Evolutionary conservation across 768 basidiomycete genomes (phyloP).

Genomic region (Lactifluus hygrophoroides): DNA sequence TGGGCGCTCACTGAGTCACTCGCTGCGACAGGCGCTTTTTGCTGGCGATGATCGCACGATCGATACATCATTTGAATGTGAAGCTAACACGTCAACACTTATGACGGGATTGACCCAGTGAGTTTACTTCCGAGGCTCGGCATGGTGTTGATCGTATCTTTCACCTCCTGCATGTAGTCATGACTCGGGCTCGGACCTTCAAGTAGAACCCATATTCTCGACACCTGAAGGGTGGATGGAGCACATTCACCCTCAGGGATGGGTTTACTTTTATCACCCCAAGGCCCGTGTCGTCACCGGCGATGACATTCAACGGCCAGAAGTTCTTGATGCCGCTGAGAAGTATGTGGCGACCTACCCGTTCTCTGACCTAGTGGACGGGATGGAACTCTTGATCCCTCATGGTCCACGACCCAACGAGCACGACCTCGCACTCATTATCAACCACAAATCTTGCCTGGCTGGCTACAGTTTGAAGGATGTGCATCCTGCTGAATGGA

Average conservation of each 20-base stretch:
- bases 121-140: not conserved
- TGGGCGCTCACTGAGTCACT: not conserved
- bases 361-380: slow-evolving; percentile 28
- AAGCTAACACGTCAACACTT: too few relatives aligned
- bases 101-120: slow-evolving; percentile 2
- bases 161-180: not conserved
- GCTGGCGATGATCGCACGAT: not conserved
- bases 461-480: slow-evolving; percentile 32
- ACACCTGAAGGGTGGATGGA: slow-evolving; percentile 1
- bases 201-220: not conserved
- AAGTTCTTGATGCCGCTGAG: slow-evolving; percentile 27
- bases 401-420: slow-evolving; percentile 22
- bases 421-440: slow-evolving; percentile 30
- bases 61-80: too few relatives aligned
- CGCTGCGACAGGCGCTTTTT: too few relatives aligned
- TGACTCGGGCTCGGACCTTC: too few relatives aligned
- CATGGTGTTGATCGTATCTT: not conserved
- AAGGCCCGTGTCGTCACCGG: slow-evolving; percentile 37
- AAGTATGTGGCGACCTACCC: slow-evolving; percentile 26
- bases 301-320: slow-evolving; percentile 40
- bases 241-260: slow-evolving; percentile 40
- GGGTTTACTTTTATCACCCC: slow-evolving; percentile 42
- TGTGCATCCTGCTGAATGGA: slow-evolving; percentile 8
- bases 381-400: slow-evolving; percentile 39
- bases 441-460: slow-evolving; percentile 42